Base-by-base conservation (phyloP, 2,329 filamentous ascomycete genomes). In the Coniochaeta hoffmannii region DNA sequence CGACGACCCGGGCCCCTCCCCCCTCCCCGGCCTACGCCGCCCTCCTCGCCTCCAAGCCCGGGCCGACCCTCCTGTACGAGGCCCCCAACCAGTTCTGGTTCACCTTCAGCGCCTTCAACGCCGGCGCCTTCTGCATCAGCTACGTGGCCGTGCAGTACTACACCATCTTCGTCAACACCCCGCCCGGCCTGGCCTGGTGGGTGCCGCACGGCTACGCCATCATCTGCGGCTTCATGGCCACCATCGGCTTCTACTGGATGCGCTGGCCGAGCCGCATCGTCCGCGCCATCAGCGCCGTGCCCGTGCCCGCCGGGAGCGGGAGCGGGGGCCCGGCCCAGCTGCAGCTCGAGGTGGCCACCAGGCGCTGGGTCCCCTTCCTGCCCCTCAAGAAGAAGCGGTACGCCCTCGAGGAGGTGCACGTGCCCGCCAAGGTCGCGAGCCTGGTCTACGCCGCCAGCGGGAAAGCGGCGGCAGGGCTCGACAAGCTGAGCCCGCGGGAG, bases 81-180 rank as follows among this genome's bases (percentile, higher is more conserved):
- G 79, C 80, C 1, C 82, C 83, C 14, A 83, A 83, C 1, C 85
- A 88, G 63, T 79, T 79, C 56, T 76, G 77, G 69, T 87, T 85
- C 67, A 77, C 86, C 59, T 65, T 81, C 61, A 79, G 81, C 49
- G 82, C 81, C 64, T 85, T 85, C 68, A 67, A 72, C 14, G 77
- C 81, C 26, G 79, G 79, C 2, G 58, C 75, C 22, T 79, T 80
- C 63, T 82, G 78, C 67, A 73, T 82, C 56, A 61, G 67, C 35
- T 82, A 78, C 63, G 74, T 77, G 1, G 69, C 72, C 50, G 73
- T 76, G 62, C 79, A 81, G 65, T 77, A 76, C 60, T 77, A 75
- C 63, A 67, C 71, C 54, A 74, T 77, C 41, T 76, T 79, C 59
- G 66, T 74, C 44, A 66, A 79, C 58, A 71, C 78, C 7, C 76